phyloP scores from a whole-genome alignment of 768 basidiomycete genomes.

The Trametes cubensis region DNA sequence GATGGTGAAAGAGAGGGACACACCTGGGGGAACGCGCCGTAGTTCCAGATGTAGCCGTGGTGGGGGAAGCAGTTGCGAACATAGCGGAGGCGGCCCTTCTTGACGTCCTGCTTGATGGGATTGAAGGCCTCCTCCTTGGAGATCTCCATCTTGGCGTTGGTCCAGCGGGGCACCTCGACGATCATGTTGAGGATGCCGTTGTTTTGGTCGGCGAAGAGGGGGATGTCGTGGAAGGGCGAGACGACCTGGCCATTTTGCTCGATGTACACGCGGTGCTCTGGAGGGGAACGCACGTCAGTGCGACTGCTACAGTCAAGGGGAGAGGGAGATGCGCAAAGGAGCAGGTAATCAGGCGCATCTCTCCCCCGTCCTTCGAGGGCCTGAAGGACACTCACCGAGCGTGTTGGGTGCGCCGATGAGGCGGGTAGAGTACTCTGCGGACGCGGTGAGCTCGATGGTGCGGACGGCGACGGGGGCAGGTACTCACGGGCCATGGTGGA shows the following conservation, averaged over 20 bases:
- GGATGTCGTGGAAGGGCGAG: conserved; percentile 94
- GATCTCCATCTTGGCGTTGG: conserved; percentile 99
- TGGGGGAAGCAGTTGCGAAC: conserved; percentile 99
- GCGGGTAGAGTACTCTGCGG: conserved; percentile 69
- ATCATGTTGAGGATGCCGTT: conserved; percentile 98
- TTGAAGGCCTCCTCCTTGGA: conserved; percentile 99
- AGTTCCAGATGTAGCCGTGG: conserved; percentile 99
- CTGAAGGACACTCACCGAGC: conserved; percentile 63
- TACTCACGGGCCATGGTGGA: conserved; percentile 59
- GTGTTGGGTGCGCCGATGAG: conserved; percentile 90
- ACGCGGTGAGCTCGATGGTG: conserved; percentile 18
- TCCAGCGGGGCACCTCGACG: conserved; percentile 98
- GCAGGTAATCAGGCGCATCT: conserved; percentile 19
- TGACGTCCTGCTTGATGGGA: conserved; percentile 99
- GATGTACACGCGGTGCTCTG: conserved; percentile 95
- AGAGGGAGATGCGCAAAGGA: conserved; percentile 13
- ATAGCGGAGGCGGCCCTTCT: conserved; percentile 93
- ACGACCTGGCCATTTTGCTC: conserved; percentile 86
- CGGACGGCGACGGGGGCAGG: conserved; percentile 22
- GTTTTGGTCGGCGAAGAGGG: conserved; percentile 94
- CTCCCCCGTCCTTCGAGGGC: background rate
- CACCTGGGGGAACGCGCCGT: conserved; percentile 98
- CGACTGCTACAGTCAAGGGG: background rate
- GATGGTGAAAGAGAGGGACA: conserved; percentile 27
- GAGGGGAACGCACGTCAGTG: background rate